These are phyloP conservation scores for Neoboletus magnificus DNA, from an alignment of 768 basidiomycete genomes.

Conservation along the genomic window DNA sequence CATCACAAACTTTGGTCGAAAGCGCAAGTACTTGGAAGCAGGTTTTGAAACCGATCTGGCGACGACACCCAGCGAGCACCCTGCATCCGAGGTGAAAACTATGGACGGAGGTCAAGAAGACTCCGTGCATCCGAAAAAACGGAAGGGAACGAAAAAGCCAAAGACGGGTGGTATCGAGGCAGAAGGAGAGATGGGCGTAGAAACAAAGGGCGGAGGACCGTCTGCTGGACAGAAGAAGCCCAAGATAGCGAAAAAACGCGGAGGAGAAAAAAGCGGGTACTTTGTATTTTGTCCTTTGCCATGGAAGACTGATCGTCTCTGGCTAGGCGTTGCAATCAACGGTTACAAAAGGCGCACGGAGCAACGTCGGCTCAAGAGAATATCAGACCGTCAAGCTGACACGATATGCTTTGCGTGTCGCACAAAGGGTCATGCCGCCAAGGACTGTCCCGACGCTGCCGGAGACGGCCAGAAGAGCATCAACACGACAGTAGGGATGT, in stretches of 20 bases:
- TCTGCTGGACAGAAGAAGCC: neutral
- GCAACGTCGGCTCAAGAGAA: conserved; percentile 60
- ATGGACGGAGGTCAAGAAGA: conserved; percentile 6
- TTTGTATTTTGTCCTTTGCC: neutral
- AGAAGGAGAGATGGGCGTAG: conserved; percentile 14
- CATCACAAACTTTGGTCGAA: conserved; percentile 69
- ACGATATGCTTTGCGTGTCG: conserved; percentile 89
- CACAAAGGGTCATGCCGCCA: conserved; percentile 77
- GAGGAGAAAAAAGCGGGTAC: conserved; percentile 22
- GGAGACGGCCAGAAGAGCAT: conserved; percentile 22
- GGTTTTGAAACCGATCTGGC: conserved; percentile 37
- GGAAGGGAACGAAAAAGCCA: conserved; percentile 51
- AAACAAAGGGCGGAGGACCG: conserved; percentile 17
- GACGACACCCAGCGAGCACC: neutral
- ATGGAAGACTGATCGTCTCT: conserved; percentile 17
- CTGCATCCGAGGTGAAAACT: neutral
- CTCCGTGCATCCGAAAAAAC: conserved; percentile 47
- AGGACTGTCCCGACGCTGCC: conserved; percentile 62
- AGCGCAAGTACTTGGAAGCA: conserved; percentile 68
- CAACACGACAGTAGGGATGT: conserved; percentile 48
- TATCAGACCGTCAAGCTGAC: conserved; percentile 48
- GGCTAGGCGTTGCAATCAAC: conserved; percentile 23
- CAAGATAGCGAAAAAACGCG: conserved; percentile 34
- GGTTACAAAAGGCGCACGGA: conserved; percentile 44
- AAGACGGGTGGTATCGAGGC: conserved; percentile 21